Conservation (phyloP, 1,139 yeast species). For the Spathaspora sp. region DNA sequence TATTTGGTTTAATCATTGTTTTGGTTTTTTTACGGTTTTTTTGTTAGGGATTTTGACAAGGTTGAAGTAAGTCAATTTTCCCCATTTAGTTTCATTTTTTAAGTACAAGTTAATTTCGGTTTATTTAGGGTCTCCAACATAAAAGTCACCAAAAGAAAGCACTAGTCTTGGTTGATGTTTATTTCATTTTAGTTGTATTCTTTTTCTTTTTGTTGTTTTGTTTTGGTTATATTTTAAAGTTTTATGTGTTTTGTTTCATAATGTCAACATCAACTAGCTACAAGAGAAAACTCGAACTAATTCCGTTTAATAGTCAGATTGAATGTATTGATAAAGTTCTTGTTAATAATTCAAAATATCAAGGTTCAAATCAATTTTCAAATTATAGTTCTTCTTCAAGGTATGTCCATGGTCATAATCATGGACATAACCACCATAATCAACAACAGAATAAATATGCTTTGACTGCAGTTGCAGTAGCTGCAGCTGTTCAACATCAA, state of each 20-base stretch:
- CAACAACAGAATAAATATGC: conserved; percentile 24
- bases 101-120: background rate
- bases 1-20: background rate
- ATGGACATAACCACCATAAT: conserved; percentile 8
- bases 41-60: background rate
- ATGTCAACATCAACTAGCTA: conserved; percentile 15
- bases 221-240: background rate
- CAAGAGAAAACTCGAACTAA: conserved; percentile 27
- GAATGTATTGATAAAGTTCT: conserved; percentile 23
- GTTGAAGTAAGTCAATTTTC: background rate
- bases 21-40: background rate
- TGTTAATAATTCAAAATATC: conserved; percentile 13
- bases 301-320: conserved; percentile 32
- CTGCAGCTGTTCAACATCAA: conserved; percentile 29
- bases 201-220: background rate
- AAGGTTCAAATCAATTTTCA: conserved; percentile 10
- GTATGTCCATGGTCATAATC: conserved; percentile 9
- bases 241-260: background rate
- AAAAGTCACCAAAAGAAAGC: background rate
- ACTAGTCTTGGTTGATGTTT: background rate
- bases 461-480: conserved; percentile 31
- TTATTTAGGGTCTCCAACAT: background rate
- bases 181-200: conserved; percentile 1
- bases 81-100: background rate
- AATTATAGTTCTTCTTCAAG: conserved; percentile 10